Evolutionary conservation across 2,329 filamentous ascomycete genomes (phyloP), one percentile per base, ranked within the genome.

Genomic region (Diaporthe amygdali): DNA sequence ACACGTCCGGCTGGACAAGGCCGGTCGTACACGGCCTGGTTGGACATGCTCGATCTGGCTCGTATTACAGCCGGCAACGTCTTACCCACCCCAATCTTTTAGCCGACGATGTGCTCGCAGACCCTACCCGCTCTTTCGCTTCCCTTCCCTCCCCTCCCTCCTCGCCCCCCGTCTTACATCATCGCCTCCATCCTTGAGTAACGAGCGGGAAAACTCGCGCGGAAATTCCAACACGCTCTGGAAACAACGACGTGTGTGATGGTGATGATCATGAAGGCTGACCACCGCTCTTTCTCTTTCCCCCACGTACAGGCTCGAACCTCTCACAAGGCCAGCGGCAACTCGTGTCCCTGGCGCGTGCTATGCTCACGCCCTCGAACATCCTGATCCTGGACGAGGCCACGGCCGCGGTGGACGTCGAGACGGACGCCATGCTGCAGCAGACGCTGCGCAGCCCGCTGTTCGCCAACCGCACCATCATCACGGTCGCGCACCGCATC

Each of bases 341-440:
- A 83, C 91, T 99, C 72, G 89, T 99, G 66, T 98, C 95, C 22
- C 88, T 99, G 55, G 96, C 97, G 49, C 94, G 96, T 63, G 97
- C 97, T 34, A 90, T 99, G 81, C 89, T 99, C 59, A 97, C 96
- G 7, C 96, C 96, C 17, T 97, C 94, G 82, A 98, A 98, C 82
- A 98, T 99, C 77, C 88, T 99, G 72, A 95, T 99, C 2, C 88
- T 99, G 34, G 96, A 99, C 80, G 96, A 99, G 87, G 96, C 97
- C 71, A 99, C 96, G 37, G 95, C 95, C 75, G 90, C 87, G 30
- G 89, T 92, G 14, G 90, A 93, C 78, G 86, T 92, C 51, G 87
- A 92, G 82, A 93, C 91, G 30, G 91, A 93, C 78, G 89, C 89
- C 68, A 84, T 92, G 83, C 83, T 93, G 68, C 91, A 93, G 82